A percentile compares a stretch with the other conserved stretches of the same genome.
These are phyloP conservation scores for Schrenkiella parvula DNA, from an alignment of 345 rosid species.

Conservation along the genomic window DNA sequence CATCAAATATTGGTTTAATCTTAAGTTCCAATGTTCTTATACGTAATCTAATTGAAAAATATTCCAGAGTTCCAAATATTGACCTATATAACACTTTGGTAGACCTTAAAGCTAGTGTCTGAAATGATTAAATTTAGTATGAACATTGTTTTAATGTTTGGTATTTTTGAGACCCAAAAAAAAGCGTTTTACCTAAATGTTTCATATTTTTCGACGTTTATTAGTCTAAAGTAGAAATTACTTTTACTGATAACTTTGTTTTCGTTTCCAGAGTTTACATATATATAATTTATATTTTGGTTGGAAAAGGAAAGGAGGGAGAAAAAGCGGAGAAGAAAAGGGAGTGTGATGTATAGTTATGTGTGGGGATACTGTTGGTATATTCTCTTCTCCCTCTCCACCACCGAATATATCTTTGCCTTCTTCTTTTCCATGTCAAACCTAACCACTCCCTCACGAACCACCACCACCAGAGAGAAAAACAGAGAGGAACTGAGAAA, in stretches of 20 bases:
- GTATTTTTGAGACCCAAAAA: background rate
- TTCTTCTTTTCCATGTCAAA: conserved; percentile 15
- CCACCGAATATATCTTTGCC: conserved; percentile 13
- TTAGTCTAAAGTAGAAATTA: background rate
- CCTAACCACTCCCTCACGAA: conserved; percentile 3
- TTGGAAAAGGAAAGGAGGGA: conserved; percentile 16
- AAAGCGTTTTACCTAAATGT: background rate
- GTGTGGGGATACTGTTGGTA: conserved; percentile 48
- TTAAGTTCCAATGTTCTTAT: too few species aligned
- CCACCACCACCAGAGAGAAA: background rate
- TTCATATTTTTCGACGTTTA: background rate
- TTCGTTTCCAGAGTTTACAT: background rate
- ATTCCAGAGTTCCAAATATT: too few species aligned
- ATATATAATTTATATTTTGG: background rate
- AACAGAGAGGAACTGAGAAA: background rate
- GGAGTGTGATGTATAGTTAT: conserved; percentile 21
- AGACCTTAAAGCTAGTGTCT: background rate
- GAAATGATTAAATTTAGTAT: too few species aligned
- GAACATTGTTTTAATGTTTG: background rate
- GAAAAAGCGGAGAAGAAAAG: conserved; percentile 7
- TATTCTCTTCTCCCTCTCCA: conserved; percentile 38
- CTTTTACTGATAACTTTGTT: background rate
- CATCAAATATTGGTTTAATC: too few species aligned
- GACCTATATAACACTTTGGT: too few species aligned
- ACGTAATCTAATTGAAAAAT: too few species aligned